These are phyloP conservation scores for Neonectria neomacrospora DNA, from an alignment of 2,329 filamentous ascomycete genomes.

Conservation along the genomic window DNA sequence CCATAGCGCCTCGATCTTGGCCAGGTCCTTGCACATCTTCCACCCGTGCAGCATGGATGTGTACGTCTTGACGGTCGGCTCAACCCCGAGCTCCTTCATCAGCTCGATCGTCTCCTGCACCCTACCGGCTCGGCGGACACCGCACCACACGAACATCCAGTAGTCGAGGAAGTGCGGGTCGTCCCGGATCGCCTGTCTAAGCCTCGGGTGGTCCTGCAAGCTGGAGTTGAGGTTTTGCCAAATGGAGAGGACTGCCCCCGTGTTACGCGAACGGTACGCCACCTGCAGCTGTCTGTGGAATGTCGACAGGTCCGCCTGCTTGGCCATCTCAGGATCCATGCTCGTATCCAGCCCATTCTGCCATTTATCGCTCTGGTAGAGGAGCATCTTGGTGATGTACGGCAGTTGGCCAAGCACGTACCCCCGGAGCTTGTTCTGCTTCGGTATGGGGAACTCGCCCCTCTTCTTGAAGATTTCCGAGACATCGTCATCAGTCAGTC, in stretches of 20 bases:
- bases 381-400: conserved; percentile 38
- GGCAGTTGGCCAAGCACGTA: conserved; percentile 49
- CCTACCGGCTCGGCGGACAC: conserved; percentile 43
- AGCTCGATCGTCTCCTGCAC: conserved; percentile 53
- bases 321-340: conserved; percentile 17
- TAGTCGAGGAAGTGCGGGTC: conserved; percentile 53
- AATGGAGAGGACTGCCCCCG: conserved; percentile 44
- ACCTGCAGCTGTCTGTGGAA: conserved; percentile 46
- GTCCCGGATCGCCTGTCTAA: conserved; percentile 46
- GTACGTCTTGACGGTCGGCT: conserved; percentile 74
- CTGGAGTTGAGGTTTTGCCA: conserved; percentile 49
- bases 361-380: conserved; percentile 39
- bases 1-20: conserved; percentile 76
- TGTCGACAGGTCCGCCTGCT: conserved; percentile 18
- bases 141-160: conserved; percentile 55
- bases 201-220: conserved; percentile 38
- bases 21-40: conserved; percentile 66
- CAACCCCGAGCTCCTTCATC: conserved; percentile 61
- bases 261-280: conserved; percentile 47
- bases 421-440: conserved; percentile 33
- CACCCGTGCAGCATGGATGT: conserved; percentile 79
- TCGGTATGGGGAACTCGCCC: conserved; percentile 32
- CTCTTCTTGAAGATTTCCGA: conserved; percentile 29
- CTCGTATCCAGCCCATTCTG: conserved; percentile 17
- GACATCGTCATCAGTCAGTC: conserved; percentile 36